Evolutionary conservation across 106 monocot genomes (phyloP).

Genomic region (Acanthochlamys bracteata): DNA sequence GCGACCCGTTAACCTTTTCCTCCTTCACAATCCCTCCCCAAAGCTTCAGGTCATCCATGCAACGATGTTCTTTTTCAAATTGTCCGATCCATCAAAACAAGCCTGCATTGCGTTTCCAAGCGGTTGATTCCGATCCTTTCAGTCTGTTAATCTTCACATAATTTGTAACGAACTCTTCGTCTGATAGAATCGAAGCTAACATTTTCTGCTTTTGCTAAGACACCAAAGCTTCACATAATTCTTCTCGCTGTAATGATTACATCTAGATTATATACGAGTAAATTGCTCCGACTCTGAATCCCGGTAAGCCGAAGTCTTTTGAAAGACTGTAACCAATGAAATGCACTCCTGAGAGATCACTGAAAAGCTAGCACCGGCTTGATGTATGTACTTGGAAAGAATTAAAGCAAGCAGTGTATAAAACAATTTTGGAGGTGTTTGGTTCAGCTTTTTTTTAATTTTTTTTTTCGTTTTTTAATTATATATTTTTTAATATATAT

Average conservation of each 20-base stretch:
- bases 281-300: constrained; percentile 61
- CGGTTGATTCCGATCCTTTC: constrained; percentile 46
- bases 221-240: constrained; percentile 84
- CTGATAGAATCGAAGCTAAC: constrained; percentile 51
- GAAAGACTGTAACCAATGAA: constrained; percentile 85
- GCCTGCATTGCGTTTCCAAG: constrained; percentile 56
- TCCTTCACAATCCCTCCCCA: constrained; percentile 45
- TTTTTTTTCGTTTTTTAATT: too few relatives aligned
- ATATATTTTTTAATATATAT: too few relatives aligned
- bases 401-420: too few relatives aligned
- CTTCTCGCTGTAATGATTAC: constrained; percentile 63
- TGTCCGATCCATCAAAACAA: constrained; percentile 77
- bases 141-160: constrained; percentile 52
- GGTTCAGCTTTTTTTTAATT: too few relatives aligned
- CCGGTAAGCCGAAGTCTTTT: constrained; percentile 65
- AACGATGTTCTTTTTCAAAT: constrained; percentile 38
- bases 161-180: constrained; percentile 39
- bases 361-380: too few relatives aligned
- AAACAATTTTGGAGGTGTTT: too few relatives aligned
- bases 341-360: constrained; percentile 33
- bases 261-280: constrained; percentile 53
- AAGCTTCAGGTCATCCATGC: constrained; percentile 40
- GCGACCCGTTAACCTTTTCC: constrained; percentile 60
- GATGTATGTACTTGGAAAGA: too few relatives aligned
- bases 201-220: constrained; percentile 68